A percentile compares a stretch with the other conserved stretches of the same genome.
Evolutionary conservation across 73 alveolate species (phyloP).

Genomic region (Tetrahymena borealis): DNA sequence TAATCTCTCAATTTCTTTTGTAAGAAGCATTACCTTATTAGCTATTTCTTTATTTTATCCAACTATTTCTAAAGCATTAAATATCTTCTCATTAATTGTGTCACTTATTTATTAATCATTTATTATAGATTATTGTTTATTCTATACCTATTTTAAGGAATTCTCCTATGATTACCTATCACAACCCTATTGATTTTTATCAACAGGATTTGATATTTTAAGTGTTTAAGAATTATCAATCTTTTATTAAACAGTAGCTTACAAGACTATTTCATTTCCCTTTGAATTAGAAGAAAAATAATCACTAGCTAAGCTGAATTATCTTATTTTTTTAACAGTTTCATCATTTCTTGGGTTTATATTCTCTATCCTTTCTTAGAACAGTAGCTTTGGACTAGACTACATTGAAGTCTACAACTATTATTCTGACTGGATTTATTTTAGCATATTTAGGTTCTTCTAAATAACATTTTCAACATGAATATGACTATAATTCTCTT

Average conservation of each 20-base stretch:
- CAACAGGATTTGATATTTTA: too few relatives aligned
- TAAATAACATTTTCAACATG: not conserved
- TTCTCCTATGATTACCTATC: too few relatives aligned
- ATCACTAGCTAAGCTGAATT: too few relatives aligned
- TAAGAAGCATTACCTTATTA: not conserved
- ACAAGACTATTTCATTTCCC: too few relatives aligned
- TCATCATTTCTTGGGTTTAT: not conserved
- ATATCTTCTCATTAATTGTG: not conserved
- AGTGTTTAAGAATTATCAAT: too few relatives aligned
- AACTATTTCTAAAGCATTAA: not conserved
- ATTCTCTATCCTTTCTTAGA: not conserved
- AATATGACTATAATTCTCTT: too few relatives aligned
- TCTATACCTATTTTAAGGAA: too few relatives aligned
- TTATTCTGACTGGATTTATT: not conserved
- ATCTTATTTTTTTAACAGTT: too few relatives aligned
- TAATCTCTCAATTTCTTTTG: not conserved
- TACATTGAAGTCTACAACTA: not conserved
- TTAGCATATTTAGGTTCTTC: not conserved
- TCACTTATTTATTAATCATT: not conserved
- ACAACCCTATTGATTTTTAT: too few relatives aligned
- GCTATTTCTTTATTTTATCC: not conserved
- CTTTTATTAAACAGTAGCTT: too few relatives aligned
- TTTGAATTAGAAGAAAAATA: too few relatives aligned
- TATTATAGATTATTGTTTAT: not conserved
- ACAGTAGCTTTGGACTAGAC: too few relatives aligned